phyloP scores from a whole-genome alignment of 345 rosid genomes.

The Moringa oleifera region DNA sequence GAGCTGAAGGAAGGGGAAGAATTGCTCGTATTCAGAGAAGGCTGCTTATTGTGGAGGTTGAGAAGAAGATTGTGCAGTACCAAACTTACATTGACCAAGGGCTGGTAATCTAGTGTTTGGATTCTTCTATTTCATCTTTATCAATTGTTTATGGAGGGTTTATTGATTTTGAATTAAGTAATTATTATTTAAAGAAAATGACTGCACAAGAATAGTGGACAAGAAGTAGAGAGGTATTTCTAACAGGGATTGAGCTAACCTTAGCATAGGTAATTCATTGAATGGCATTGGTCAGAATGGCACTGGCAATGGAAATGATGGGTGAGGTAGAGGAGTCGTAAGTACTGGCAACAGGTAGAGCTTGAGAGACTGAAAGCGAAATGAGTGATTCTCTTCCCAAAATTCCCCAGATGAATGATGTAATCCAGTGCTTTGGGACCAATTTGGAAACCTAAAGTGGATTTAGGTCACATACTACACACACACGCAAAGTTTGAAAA shows the following conservation, averaged over 20 bases:
- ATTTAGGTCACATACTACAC: no score
- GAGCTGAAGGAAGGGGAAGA: constrained; percentile 91
- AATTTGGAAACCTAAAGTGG: no score
- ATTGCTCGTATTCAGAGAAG: constrained; percentile 78
- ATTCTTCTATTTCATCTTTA: not conserved
- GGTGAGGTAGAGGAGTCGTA: not conserved
- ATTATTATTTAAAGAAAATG: not conserved
- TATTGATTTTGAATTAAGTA: not conserved
- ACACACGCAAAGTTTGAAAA: no score
- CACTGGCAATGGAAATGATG: not conserved
- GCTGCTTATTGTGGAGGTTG: constrained; percentile 72
- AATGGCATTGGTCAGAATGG: not conserved
- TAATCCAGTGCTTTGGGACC: no score
- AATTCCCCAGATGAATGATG: no score
- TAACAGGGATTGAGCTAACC: not conserved
- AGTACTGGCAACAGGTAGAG: not conserved
- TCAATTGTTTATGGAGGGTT: not conserved
- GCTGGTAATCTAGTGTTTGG: constrained; percentile 31
- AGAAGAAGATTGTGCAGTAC: constrained; percentile 74
- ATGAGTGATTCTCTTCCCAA: no score
- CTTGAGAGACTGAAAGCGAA: no score
- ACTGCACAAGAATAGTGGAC: not conserved
- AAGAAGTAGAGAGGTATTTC: not conserved
- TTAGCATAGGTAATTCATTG: not conserved
- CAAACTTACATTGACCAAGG: constrained; percentile 75